Conservation (phyloP, 2,329 filamentous ascomycete genomes). For the Drechslerella stenobrocha region DNA sequence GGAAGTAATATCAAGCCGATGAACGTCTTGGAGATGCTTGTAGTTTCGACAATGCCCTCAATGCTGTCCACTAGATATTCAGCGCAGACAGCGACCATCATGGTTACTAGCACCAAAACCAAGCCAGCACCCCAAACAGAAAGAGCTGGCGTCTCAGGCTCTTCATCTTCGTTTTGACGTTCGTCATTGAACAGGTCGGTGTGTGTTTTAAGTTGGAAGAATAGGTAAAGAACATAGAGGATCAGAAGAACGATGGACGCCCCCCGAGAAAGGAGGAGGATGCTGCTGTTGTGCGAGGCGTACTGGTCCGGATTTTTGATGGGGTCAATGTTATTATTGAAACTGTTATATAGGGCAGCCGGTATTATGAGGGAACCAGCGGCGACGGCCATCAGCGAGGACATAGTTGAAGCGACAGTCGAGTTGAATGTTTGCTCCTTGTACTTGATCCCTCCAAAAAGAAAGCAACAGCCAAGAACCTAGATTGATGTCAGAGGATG, state of each 20-base stretch:
- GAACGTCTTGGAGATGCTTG: slow-evolving; percentile 76
- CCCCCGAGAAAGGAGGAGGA: slow-evolving; percentile 67
- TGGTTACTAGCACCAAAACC: slow-evolving; percentile 70
- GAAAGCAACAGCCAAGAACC: slow-evolving; percentile 76
- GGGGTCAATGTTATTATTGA: slow-evolving; percentile 49
- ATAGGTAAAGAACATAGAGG: slow-evolving; percentile 75
- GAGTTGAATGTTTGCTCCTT: slow-evolving; percentile 74
- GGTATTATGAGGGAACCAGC: slow-evolving; percentile 77
- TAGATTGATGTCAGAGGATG: slow-evolving; percentile 9
- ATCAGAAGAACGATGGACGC: slow-evolving; percentile 74
- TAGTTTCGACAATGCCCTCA: slow-evolving; percentile 68
- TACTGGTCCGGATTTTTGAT: slow-evolving; percentile 36
- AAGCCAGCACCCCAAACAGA: slow-evolving; percentile 58
- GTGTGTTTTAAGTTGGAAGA: slow-evolving; percentile 77
- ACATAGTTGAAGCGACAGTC: slow-evolving; percentile 77
- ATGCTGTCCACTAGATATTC: slow-evolving; percentile 78
- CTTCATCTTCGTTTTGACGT: slow-evolving; percentile 50
- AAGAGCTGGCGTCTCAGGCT: slow-evolving; percentile 34
- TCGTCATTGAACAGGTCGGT: slow-evolving; percentile 68
- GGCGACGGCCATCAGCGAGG: slow-evolving; percentile 64
- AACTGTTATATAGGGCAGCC: slow-evolving; percentile 57
- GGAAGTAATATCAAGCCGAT: slow-evolving; percentile 78
- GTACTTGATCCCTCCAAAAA: slow-evolving; percentile 71
- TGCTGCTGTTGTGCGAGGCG: slow-evolving; percentile 27
- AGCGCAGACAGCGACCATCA: slow-evolving; percentile 73